Evolutionary conservation across 2,329 filamentous ascomycete genomes (phyloP).

Genomic region (Cladosporium phlei): DNA sequence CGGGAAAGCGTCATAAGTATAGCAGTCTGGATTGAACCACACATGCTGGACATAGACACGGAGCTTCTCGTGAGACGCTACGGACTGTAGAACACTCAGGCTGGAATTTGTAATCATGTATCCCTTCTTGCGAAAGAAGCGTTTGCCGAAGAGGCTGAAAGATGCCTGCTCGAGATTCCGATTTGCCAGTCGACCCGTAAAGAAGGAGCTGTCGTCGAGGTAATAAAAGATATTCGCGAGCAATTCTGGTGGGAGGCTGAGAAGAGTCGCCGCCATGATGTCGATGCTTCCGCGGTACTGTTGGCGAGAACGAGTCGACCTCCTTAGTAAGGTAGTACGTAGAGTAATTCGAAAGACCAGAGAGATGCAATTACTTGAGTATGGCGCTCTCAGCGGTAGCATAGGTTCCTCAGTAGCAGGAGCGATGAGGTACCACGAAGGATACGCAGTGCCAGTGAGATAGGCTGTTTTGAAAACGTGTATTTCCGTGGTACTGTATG

Average conservation of each 20-base stretch:
- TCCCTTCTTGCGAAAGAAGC: constrained; percentile 32
- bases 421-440: too few species aligned
- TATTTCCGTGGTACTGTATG: too few species aligned
- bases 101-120: constrained; percentile 27
- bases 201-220: constrained; percentile 22
- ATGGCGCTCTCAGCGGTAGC: too few species aligned
- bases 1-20: too few species aligned
- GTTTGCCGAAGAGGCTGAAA: constrained; percentile 24
- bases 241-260: constrained; percentile 26
- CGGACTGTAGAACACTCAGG: constrained; percentile 20
- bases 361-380: too few species aligned
- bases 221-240: constrained; percentile 22
- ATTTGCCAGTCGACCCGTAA: constrained; percentile 20
- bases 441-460: too few species aligned
- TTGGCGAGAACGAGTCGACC: too few species aligned
- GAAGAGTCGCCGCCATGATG: constrained; percentile 15
- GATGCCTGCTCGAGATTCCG: constrained; percentile 23
- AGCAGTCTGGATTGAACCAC: constrained; percentile 32
- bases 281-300: too few species aligned
- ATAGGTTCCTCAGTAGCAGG: too few species aligned
- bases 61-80: constrained; percentile 25
- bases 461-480: too few species aligned
- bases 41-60: constrained; percentile 27
- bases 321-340: too few species aligned
- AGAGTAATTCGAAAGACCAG: too few species aligned